Conservation (phyloP, 2,329 filamentous ascomycete genomes). For the Cladosporium sp. region DNA sequence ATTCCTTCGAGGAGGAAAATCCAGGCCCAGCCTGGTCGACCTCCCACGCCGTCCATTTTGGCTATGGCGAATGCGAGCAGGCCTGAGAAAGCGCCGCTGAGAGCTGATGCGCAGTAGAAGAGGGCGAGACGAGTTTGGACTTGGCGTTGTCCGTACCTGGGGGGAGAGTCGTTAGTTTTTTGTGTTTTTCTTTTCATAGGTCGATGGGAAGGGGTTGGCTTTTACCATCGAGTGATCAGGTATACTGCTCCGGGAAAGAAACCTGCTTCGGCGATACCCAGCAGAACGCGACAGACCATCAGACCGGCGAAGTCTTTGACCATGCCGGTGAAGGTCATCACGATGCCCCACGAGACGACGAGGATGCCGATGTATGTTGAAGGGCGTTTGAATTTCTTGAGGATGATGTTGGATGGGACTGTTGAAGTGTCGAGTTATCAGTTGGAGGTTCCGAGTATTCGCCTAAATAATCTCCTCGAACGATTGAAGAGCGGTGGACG, state of each 20-base stretch:
- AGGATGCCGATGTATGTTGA: slow-evolving; percentile 24
- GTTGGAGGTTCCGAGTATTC: too few species aligned
- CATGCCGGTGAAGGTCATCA: slow-evolving; percentile 25
- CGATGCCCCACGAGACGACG: slow-evolving; percentile 24
- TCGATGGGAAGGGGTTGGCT: neutral
- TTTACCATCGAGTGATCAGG: slow-evolving; percentile 14
- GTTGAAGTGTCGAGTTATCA: neutral
- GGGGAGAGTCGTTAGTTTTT: neutral
- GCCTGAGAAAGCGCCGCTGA: slow-evolving; percentile 22
- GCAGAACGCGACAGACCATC: slow-evolving; percentile 21
- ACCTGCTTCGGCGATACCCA: slow-evolving; percentile 26
- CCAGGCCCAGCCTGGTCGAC: slow-evolving; percentile 37
- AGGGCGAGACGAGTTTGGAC: slow-evolving; percentile 21
- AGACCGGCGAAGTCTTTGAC: slow-evolving; percentile 25
- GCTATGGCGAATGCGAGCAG: slow-evolving; percentile 27
- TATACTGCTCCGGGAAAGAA: slow-evolving; percentile 19
- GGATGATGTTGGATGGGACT: slow-evolving; percentile 29
- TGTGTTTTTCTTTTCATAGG: too few species aligned
- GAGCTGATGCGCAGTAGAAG: slow-evolving; percentile 21
- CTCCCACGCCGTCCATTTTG: slow-evolving; percentile 39
- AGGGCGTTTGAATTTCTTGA: slow-evolving; percentile 27
- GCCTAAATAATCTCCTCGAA: too few species aligned
- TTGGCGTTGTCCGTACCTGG: slow-evolving; percentile 19
- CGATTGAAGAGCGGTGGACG: slow-evolving; percentile 20
- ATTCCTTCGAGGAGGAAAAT: slow-evolving; percentile 60